Evolutionary conservation across 2,329 filamentous ascomycete genomes (phyloP), one percentile per base, ranked within the genome.

Genomic region (Ilyonectria destructans): DNA sequence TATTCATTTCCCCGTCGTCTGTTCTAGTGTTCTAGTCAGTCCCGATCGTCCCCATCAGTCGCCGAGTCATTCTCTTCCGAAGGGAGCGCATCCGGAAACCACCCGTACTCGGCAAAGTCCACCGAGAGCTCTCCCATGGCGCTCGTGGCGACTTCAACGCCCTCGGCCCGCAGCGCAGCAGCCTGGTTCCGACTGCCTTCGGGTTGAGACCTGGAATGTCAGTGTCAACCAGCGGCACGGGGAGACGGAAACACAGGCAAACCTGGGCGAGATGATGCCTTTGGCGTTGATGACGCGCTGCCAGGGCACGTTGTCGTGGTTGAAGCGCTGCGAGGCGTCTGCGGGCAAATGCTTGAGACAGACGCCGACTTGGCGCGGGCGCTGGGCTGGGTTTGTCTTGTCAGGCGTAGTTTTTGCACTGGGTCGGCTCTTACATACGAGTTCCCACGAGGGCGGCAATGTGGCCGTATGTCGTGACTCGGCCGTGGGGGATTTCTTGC

Each of bases 281-380:
- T 93, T 96, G 15, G 93, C 85, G 80, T 96, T 97, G 78, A 98
- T 92, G 67, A 98, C 93, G 65, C 96, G 87, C 84, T 98, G 96
- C 96, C 96, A 98, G 0, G 96, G 96, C 4, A 98, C 96, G 71
- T 92, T 98, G 26, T 84, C 85, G 67, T 88, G 85, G 80, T 97
- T 92, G 82, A 92, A 97, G 65, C 81, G 85, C 62, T 78, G 71
- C 0, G 83, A 79, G 0, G 84, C 75, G 65, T 88, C 85, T 7
- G 82, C 77, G 1, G 95, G 89, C 13, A 98, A 89, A 78, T 97
- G 92, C 80, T 97, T 98, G 29, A 98, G 88, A 80, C 93, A 97
- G 54, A 96, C 87, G 60, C 96, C 96, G 7, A 98, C 95, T 82
- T 98, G 96, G 65, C 95, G 89, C 1, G 92, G 90, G 2, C 92